A percentile compares a stretch with the other conserved stretches of the same genome.
phyloP scores from a whole-genome alignment of 352 stramenopile genomes.

The Phytophthora boehmeriae region DNA sequence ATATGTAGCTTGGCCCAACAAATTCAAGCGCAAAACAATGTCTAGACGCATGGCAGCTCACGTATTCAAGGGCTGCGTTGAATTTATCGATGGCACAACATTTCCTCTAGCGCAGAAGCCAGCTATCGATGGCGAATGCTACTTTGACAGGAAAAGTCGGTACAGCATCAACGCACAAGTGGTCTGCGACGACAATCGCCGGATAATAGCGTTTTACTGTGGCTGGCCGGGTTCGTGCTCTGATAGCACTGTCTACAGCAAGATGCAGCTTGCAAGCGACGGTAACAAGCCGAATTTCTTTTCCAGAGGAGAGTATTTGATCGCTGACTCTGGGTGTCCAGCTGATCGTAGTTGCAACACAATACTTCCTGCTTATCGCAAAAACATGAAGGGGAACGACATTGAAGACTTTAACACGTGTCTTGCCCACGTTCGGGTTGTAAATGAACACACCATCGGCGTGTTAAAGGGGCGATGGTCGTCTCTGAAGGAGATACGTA shows the following conservation, averaged over 20 bases:
- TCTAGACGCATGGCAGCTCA: too few relatives aligned
- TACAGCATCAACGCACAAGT: slow-evolving; percentile 8
- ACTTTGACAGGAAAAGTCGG: slow-evolving; percentile 5
- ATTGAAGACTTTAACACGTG: slow-evolving; percentile 3
- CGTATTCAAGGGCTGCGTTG: slow-evolving; percentile 7
- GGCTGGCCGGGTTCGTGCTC: background rate
- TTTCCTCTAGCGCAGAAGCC: slow-evolving; percentile 4
- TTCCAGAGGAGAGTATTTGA: slow-evolving; percentile 4
- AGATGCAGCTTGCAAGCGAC: background rate
- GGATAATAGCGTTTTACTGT: slow-evolving; percentile 4
- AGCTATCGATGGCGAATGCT: background rate
- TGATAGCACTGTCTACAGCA: background rate
- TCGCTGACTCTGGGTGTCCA: slow-evolving; percentile 7
- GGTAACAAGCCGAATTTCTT: background rate
- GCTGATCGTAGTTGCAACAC: background rate
- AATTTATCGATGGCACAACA: slow-evolving; percentile 7
- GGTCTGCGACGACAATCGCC: background rate
- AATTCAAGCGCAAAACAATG: too few relatives aligned
- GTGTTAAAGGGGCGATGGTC: background rate
- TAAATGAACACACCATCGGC: background rate
- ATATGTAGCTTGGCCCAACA: too few relatives aligned
- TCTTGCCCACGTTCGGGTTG: background rate
- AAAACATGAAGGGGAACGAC: background rate
- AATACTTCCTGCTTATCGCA: background rate
- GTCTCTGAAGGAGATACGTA: background rate